Base-by-base conservation (phyloP, 345 rosid species). In the Citrus maxima region DNA sequence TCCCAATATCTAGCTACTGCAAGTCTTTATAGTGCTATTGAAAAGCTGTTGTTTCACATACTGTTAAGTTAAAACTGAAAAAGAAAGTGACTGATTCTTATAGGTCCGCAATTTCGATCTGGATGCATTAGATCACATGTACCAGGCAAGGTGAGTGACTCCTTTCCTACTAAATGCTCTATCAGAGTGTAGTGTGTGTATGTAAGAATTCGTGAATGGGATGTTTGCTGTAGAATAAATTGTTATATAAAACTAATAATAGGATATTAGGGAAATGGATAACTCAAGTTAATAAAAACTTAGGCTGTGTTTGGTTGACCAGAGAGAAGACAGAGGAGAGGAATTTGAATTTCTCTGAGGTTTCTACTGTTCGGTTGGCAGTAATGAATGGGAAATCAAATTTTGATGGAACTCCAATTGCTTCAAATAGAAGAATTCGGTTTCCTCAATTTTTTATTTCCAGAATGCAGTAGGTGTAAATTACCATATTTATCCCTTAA, bases 41-140 rank as follows among this genome's bases (percentile, higher is more conserved):
- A 51, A 65, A 64, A 38, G 38, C 21, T 68, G 37, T 64, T 71
- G 42, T 72, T 51, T 67, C 34, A 71, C 60, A 24, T 63, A 34
- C 66, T 10, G 66, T 51, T 51, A 64, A 67, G 71, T 30, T 78
- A 42, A 69, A 77, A 61, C 63, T 80, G 58, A 22, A 22, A 76
- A 51, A 3, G 12, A 72, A 70, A 62, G 14, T 63, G 56, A 60
- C 63, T 77, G 56, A 38, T 63, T 28, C 81, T 72, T 85, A 81
- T 86, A 94, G 99, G 98, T 94, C 49, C 98, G 98, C 54, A 89
- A 84, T 88, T 88, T 92, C 79, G 92, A 94, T 77, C 81, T 81
- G 49, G 90, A 88, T 58, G 87, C 87, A 67, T 87, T 96, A 88
- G 85, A 93, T 86, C 97, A 81, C 51, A 96, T 96, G 98, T 96